phyloP scores from a whole-genome alignment of 2,329 filamentous ascomycete species.

The Leptodontidium sp. region DNA sequence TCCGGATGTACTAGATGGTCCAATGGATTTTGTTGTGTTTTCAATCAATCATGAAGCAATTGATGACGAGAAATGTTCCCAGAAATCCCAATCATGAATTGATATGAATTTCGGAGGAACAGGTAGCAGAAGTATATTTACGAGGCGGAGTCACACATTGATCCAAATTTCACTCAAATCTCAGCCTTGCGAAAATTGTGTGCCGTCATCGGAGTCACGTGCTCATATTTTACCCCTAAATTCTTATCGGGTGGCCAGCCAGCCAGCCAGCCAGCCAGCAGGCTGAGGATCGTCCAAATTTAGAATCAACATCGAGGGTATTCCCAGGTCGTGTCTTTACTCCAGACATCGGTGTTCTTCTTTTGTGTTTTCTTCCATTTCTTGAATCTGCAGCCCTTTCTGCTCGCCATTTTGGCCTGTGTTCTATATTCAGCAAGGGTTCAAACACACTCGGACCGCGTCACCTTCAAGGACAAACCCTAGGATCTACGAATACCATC shows the following conservation, averaged over 20 bases:
- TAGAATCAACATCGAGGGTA: constrained; percentile 6
- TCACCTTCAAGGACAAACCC: background rate
- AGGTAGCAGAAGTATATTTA: background rate
- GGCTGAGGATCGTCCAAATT: constrained; percentile 7
- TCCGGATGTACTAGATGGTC: background rate
- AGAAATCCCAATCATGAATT: background rate
- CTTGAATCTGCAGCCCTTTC: background rate
- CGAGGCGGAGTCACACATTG: constrained; percentile 18
- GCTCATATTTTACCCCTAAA: background rate
- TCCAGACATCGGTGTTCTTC: background rate
- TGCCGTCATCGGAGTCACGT: constrained; percentile 29
- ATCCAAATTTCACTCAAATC: background rate
- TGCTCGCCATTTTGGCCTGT: background rate
- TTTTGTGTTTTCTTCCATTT: background rate
- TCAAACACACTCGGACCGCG: constrained; percentile 10
- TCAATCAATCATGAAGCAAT: background rate
- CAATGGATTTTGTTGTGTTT: background rate
- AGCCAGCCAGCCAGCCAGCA: background rate
- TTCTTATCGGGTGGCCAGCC: background rate
- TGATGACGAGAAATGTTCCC: background rate
- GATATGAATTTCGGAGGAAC: background rate
- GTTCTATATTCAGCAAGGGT: background rate
- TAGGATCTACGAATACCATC: constrained; percentile 1
- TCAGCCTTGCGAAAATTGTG: constrained; percentile 23
- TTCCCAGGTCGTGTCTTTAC: background rate